A percentile compares a stretch with the other conserved stretches of the same genome.
Conservation (phyloP, 177 flowering plant genomes). For the Vitis hybrid region DNA sequence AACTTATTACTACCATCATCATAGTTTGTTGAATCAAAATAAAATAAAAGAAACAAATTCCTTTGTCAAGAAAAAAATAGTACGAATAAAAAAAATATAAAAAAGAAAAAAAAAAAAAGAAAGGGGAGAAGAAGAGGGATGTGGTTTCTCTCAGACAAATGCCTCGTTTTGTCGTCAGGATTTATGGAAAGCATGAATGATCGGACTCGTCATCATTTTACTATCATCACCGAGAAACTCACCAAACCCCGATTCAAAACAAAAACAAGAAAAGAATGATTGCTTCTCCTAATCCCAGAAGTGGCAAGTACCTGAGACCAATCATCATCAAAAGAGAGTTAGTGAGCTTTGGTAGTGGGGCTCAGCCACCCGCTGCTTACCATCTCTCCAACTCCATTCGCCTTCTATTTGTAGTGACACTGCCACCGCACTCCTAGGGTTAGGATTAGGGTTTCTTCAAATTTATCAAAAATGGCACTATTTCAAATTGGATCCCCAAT, state of each 20-base stretch:
- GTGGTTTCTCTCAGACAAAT: slow-evolving; percentile 44
- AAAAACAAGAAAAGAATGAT: no score
- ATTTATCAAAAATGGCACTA: no score
- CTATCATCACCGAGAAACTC: slow-evolving; percentile 42
- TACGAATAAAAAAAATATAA: no score
- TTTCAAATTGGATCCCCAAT: no score
- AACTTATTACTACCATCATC: background rate
- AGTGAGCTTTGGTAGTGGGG: no score
- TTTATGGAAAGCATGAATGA: slow-evolving; percentile 27
- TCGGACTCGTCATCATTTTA: slow-evolving; percentile 51
- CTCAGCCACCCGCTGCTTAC: no score
- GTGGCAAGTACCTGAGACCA: background rate
- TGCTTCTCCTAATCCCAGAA: background rate
- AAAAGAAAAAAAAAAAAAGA: background rate
- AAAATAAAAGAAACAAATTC: background rate
- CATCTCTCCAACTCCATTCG: no score
- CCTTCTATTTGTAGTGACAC: no score
- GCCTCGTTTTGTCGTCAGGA: slow-evolving; percentile 47
- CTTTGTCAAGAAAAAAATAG: no score
- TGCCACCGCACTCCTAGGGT: no score
- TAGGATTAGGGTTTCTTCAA: no score
- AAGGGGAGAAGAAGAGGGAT: background rate
- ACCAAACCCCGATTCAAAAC: background rate
- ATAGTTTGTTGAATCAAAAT: background rate
- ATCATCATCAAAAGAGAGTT: no score